Conservation (phyloP, 306 rosid species). For the Cyclanthera cordifolia region DNA sequence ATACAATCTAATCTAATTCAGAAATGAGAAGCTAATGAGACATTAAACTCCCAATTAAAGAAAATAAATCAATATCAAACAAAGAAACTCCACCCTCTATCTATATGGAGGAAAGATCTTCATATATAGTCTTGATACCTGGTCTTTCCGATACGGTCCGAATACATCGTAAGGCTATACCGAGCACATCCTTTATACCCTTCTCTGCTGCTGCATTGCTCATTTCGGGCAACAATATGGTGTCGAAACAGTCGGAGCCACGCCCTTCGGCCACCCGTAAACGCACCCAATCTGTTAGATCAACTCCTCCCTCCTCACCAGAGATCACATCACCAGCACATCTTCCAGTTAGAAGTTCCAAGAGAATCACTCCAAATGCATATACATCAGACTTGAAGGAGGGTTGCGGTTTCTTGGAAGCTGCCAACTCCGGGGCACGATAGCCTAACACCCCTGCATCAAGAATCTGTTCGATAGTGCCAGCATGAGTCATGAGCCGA, state of each 20-base stretch:
- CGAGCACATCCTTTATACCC: slow-evolving; percentile 89
- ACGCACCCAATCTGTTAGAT: slow-evolving; percentile 83
- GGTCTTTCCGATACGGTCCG: slow-evolving; percentile 77
- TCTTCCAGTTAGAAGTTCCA: slow-evolving; percentile 88
- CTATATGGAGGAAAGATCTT: slow-evolving; percentile 92
- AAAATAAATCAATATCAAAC: slow-evolving; percentile 16
- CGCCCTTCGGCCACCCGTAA: slow-evolving; percentile 68
- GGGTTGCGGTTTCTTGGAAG: slow-evolving; percentile 88
- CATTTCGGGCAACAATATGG: slow-evolving; percentile 46
- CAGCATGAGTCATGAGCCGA: slow-evolving; percentile 95
- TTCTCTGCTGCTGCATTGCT: slow-evolving; percentile 55
- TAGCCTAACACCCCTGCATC: slow-evolving; percentile 92
- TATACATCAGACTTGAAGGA: slow-evolving; percentile 95
- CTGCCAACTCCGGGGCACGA: slow-evolving; percentile 87
- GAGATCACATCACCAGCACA: slow-evolving; percentile 94
- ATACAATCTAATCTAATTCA: slow-evolving; percentile 10
- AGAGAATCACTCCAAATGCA: slow-evolving; percentile 82
- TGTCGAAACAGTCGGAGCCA: slow-evolving; percentile 79
- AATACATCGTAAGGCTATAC: slow-evolving; percentile 67
- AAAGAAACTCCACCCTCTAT: slow-evolving; percentile 19
- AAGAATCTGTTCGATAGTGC: slow-evolving; percentile 87
- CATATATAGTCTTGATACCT: slow-evolving; percentile 87
- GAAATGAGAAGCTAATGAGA: slow-evolving; percentile 53
- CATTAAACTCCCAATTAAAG: slow-evolving; percentile 40
- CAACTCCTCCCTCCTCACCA: slow-evolving; percentile 69